A percentile compares a stretch with the other conserved stretches of the same genome.
These are phyloP conservation scores for Aphanomyces euteiches DNA, from an alignment of 352 stramenopile species.

Conservation along the genomic window DNA sequence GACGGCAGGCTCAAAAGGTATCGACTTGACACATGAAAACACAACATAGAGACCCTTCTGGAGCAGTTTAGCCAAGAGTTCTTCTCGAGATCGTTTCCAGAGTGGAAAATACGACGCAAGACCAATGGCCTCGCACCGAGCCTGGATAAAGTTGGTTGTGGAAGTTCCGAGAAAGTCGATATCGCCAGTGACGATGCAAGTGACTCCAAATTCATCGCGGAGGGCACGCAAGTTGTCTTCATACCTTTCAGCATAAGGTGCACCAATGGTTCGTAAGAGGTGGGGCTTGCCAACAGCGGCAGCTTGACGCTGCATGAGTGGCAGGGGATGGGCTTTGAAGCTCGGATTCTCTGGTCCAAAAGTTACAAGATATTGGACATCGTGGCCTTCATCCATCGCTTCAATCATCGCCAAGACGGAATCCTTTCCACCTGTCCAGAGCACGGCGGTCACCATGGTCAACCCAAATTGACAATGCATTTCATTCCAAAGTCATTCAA, in stretches of 20 bases:
- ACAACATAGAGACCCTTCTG: conserved; percentile 36
- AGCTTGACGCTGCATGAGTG: conserved; percentile 40
- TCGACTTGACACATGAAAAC: conserved; percentile 44
- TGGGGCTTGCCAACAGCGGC: conserved; percentile 37
- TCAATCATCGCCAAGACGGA: conserved; percentile 42
- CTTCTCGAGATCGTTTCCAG: conserved; percentile 37
- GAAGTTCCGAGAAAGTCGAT: conserved; percentile 45
- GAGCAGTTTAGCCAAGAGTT: conserved; percentile 35
- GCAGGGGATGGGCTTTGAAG: conserved; percentile 43
- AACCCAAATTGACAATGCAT: too few species aligned
- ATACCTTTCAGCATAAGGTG: conserved; percentile 40
- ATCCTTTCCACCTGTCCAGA: conserved; percentile 51
- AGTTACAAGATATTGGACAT: conserved; percentile 36
- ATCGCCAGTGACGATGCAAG: conserved; percentile 42
- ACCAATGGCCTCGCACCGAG: conserved; percentile 35
- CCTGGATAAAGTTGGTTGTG: conserved; percentile 42
- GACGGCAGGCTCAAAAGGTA: conserved; percentile 34
- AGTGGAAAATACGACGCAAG: conserved; percentile 38
- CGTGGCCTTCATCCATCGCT: conserved; percentile 29
- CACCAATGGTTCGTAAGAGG: conserved; percentile 29
- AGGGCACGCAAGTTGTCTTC: conserved; percentile 36
- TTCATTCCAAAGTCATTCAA: too few species aligned
- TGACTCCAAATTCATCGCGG: conserved; percentile 36
- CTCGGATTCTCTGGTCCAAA: conserved; percentile 30
- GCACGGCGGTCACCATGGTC: conserved; percentile 35